Conservation (phyloP, 106 monocot genomes). For the Allium cepa region DNA sequence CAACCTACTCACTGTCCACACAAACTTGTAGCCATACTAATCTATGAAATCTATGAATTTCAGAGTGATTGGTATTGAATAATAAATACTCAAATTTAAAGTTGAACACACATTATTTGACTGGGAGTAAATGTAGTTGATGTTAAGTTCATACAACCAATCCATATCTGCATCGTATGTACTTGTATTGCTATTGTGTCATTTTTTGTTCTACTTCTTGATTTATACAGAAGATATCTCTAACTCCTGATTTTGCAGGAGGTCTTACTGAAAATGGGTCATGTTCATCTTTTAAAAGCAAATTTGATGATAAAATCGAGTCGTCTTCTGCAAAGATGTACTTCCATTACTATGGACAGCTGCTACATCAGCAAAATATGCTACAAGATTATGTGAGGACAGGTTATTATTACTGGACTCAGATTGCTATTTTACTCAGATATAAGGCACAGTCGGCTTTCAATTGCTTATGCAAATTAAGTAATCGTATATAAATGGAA, state of each 20-base stretch:
- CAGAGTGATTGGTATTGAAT: too few relatives aligned
- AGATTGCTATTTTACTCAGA: neutral
- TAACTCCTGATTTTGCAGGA: slow-evolving; percentile 19
- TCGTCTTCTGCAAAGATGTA: slow-evolving; percentile 97
- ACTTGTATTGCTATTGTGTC: too few relatives aligned
- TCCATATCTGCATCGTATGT: too few relatives aligned
- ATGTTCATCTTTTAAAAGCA: slow-evolving; percentile 42
- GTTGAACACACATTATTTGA: too few relatives aligned
- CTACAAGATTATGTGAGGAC: slow-evolving; percentile 98
- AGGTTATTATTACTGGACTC: slow-evolving; percentile 38
- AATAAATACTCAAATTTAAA: too few relatives aligned
- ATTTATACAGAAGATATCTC: too few relatives aligned
- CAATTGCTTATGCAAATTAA: neutral
- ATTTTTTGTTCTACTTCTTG: too few relatives aligned
- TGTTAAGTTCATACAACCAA: too few relatives aligned
- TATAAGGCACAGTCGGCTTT: neutral
- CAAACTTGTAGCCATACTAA: too few relatives aligned
- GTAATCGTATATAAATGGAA: neutral
- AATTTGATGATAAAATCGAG: slow-evolving; percentile 97
- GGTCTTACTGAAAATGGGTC: slow-evolving; percentile 58
- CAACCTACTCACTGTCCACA: too few relatives aligned
- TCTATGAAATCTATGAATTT: too few relatives aligned
- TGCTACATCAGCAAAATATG: slow-evolving; percentile 99
- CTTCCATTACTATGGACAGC: slow-evolving; percentile 94
- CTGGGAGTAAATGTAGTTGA: too few relatives aligned